Base-by-base conservation (phyloP, 2,329 filamentous ascomycete genomes). In the Alternaria incomplexa region DNA sequence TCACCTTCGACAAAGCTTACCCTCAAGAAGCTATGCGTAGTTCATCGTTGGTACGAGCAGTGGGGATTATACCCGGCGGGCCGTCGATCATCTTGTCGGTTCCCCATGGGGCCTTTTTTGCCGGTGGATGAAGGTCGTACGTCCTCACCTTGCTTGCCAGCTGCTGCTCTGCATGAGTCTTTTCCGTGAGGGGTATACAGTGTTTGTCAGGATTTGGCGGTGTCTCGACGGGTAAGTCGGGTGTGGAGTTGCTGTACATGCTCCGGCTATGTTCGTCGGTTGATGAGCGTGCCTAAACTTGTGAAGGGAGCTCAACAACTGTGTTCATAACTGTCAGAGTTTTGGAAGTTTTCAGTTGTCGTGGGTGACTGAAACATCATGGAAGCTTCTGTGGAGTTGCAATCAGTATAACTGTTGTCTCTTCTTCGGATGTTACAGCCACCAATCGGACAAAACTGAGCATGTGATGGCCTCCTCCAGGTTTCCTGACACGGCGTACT, bases 41-140 rank as follows among this genome's bases (percentile, higher is more conserved):
- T 28, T 32, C 25, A 40, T 40, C 32, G 10, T 22, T 36, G 25
- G 48, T 52, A 32, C 13, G 15, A 11, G 15, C 36, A 40, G 36
- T 40, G 36, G 15, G 20, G 30, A 12, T 58, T 62, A 62, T 62
- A 62, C 43, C 59, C 55, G 59, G 54, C 30, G 48, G 59, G 13
- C 17, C 43, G 22, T 58, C 11, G 10, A 45, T 40, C 13, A 47
- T 15, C 10, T 22, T 25, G 23, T 53, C 23, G 23, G 47, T 53
- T 43, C 30, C 47, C 54, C 48, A 58, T 44, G 48, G 43, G 55
- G 48, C 55, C 13, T 48, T 9, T 57, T 58, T 53, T 52, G 17
- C 60, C 55, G 55, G 48, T 43, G 55, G 55, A 48, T 43, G 28
- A 48, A 53, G 28, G 23, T 22, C 30, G 30, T 52, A 12, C 53